Base-by-base conservation (phyloP, 192 early-diverging fungal genomes). In the Jimgerdemannia flammicorona region DNA sequence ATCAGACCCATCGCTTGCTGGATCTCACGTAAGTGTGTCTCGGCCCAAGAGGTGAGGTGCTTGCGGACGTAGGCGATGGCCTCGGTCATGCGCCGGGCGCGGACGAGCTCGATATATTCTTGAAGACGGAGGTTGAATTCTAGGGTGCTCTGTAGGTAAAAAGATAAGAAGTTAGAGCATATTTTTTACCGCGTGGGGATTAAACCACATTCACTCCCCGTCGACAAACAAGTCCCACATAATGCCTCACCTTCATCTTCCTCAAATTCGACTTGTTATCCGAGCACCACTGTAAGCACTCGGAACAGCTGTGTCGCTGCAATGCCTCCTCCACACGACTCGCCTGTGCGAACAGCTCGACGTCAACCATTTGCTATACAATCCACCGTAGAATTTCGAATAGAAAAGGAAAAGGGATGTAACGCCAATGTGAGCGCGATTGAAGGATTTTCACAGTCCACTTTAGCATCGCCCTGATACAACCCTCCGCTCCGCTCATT, bases 51-150 rank as follows among this genome's bases (percentile, higher is more conserved):
- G 3, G 87, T 87, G 40, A 99, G 78, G 74, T 97, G 85, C 82
- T 97, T 97, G 66, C 92, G 90, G 10, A 94, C 88, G 80, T 99
- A 98, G 6, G 76, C 79, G 67, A 99, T 94, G 0, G 97, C 97
- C 4, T 92, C 94, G 29, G 80, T 72, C 11, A 80, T 80, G 40
- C 90, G 87, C 20, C 86, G 81, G 9, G 73, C 86, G 39, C 95
- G 86, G 3, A 90, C 90, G 64, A 98, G 87, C 76, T 99, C 97
- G 44, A 99, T 90, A 80, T 91, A 96, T 80, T 99, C 98, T 83
- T 98, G 97, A 54, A 98, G 75, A 2, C 96, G 89, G 72, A 99
- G 86, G 77, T 98, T 93, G 85, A 99, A 99, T 81, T 99, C 98
- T 63, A 99, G 82, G 7, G 94, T 91, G 81, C 96, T 98, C 93